Conservation (phyloP, 805 yeast species). For the Hanseniaspora hatyaiensis region DNA sequence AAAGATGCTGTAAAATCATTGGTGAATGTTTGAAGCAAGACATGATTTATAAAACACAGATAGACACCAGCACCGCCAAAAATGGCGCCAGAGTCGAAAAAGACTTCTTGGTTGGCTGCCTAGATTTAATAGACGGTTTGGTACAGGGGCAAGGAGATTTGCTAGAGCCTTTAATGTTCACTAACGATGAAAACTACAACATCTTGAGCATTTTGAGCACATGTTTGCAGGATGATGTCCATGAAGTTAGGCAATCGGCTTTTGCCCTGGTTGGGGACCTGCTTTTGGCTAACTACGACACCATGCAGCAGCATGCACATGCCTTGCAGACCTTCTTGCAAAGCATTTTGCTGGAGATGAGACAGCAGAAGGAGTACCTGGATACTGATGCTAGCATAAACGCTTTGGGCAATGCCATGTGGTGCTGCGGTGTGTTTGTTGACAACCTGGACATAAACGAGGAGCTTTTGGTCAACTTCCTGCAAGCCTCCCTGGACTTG, state of each 20-base stretch:
- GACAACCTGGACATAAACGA: conserved; percentile 35
- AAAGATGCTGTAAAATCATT: conserved; percentile 62
- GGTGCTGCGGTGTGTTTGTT: conserved; percentile 86
- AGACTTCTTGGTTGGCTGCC: conserved; percentile 77
- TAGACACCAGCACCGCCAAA: conserved; percentile 33
- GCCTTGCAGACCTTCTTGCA: conserved; percentile 26
- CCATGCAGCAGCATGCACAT: conserved; percentile 31
- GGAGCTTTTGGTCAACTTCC: conserved; percentile 22
- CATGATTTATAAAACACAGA: conserved; percentile 51
- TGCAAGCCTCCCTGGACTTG: conserved; percentile 2
- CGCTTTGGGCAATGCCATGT: conserved; percentile 56
- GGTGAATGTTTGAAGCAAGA: conserved; percentile 56
- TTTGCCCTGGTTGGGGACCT: conserved; percentile 86
- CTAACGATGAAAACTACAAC: conserved; percentile 26
- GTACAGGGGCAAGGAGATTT: conserved; percentile 73
- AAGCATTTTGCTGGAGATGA: conserved; percentile 35
- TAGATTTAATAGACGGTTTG: conserved; percentile 84
- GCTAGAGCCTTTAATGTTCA: conserved; percentile 40
- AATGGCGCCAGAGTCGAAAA: conserved; percentile 62
- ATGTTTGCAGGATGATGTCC: conserved; percentile 61
- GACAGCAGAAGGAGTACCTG: conserved; percentile 26
- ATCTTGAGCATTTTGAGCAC: conserved; percentile 52
- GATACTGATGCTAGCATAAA: conserved; percentile 28
- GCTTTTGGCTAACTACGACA: conserved; percentile 47
- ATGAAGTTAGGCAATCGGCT: conserved; percentile 88